These are phyloP conservation scores for cucumber (Cucumis sativus) DNA, from an alignment of 306 rosid genomes.

Conservation along the genomic window Cucumber_9930_V3 NC_026658.2:2132001-2132500, in stretches of 20 bases:
- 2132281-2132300: not conserved
- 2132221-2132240: not conserved
- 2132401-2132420: not conserved
- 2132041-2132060: not conserved
- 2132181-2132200: not conserved
- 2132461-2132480: not conserved
- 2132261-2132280: not conserved
- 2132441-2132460: not conserved
- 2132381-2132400: not conserved
- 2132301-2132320: not conserved
- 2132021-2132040: not conserved
- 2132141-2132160: not conserved
- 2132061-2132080: slow-evolving; percentile 3
- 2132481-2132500: not conserved
- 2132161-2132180: not conserved
- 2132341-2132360: not conserved
- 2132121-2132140: not conserved
- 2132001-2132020: not conserved
- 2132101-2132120: not conserved
- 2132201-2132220: not conserved
- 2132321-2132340: not conserved
- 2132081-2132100: not conserved
- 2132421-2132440: not conserved
- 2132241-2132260: not conserved
- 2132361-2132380: not conserved